Evolutionary conservation across 1,139 yeast species (phyloP), one percentile per base, ranked within the genome.

Genomic region (Magnusiomyces sp.): DNA sequence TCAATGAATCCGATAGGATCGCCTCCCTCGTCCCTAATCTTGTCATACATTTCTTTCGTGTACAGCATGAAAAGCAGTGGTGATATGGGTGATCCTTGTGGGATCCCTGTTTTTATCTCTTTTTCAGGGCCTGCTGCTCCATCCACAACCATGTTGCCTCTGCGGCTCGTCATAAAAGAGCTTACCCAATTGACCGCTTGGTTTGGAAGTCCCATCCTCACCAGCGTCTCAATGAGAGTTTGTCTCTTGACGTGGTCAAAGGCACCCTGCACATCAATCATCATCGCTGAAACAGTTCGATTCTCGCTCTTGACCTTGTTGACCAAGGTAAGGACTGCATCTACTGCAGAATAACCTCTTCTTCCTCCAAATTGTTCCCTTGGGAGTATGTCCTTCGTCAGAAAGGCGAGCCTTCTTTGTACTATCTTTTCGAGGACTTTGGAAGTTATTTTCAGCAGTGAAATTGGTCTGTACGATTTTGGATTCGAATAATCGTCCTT

Each of bases 61-160:
- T 55, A 55, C 9, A 56, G 40, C 31, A 55, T 43, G 32, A 56
- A 37, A 19, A 55, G 46, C 43, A 55, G 38, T 5, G 56, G 57
- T 6, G 57, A 56, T 9, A 53, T 49, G 5, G 58, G 58, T n/a
- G 56, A 55, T 9, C 57, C 58, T 32, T 55, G 58, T 2, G 58
- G 58, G 34, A 55, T 55, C 16, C 58, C 57, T 1, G 51, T 52
- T 19, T 36, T 29, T 7, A 51, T 20, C 7, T 36, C 16, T 37
- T 37, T 17, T 7, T 16, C 40, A 16, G 16, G 6, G 2, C 16
- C 19, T 37, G 9, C 20, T 14, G 11, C 20, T 37, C 40, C 23
- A 14, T 37, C 19, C 16, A 14, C 20, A 11, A 37, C 23, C 40
- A 37, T 37, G 16, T 17, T 34, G 13, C 17, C 38, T 34, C 16